Conservation (phyloP, 202 grass and related monocot genomes). For the Zizania palustris region DNA sequence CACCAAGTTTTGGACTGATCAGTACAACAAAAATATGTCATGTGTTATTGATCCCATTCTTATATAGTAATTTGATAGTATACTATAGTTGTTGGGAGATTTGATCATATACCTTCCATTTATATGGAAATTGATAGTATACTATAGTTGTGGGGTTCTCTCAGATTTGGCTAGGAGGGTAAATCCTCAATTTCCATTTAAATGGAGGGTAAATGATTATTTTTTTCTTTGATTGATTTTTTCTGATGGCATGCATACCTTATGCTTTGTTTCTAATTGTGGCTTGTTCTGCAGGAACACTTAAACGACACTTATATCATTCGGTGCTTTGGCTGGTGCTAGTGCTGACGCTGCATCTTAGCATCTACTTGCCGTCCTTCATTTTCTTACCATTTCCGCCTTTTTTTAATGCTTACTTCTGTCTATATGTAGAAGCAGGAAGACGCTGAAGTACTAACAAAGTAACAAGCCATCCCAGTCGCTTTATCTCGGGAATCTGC, state of each 20-base stretch:
- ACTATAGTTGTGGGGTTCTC: no score
- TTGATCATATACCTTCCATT: no score
- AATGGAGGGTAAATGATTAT: no score
- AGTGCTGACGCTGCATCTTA: neutral
- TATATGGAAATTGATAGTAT: no score
- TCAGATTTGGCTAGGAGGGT: no score
- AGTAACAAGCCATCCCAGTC: neutral
- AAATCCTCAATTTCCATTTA: no score
- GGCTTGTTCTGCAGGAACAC: slow-evolving; percentile 24
- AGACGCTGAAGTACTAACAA: neutral
- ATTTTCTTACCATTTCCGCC: slow-evolving; percentile 13
- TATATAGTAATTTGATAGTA: neutral
- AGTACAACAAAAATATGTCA: neutral
- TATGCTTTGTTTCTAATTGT: slow-evolving; percentile 13
- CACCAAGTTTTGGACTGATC: neutral
- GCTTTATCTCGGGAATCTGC: neutral
- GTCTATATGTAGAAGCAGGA: slow-evolving; percentile 27
- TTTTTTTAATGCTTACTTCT: neutral
- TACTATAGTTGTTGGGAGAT: no score
- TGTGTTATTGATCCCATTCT: neutral
- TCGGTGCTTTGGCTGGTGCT: slow-evolving; percentile 21
- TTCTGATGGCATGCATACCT: slow-evolving; percentile 2
- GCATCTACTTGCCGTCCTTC: slow-evolving; percentile 15
- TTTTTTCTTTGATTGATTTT: neutral
- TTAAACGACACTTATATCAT: slow-evolving; percentile 14